phyloP scores from a whole-genome alignment of 768 basidiomycete genomes.

The Kwoniella pini region DNA sequence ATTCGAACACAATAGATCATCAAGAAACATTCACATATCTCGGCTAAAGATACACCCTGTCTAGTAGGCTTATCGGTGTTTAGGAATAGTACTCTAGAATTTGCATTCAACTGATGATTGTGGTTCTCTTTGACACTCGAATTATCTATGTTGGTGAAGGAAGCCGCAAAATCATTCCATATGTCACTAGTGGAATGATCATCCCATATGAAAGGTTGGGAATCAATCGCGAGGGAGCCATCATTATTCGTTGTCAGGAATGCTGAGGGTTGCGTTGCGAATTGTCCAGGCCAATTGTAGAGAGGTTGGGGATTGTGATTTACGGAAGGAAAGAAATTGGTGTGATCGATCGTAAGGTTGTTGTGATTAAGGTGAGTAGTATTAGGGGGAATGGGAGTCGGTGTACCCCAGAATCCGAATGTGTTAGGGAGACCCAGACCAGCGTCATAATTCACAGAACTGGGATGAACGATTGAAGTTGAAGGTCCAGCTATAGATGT shows the following conservation, averaged over 20 bases:
- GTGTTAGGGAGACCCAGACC: not conserved
- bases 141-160: not conserved
- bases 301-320: not conserved
- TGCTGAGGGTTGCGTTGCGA: conserved; percentile 6
- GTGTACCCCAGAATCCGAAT: not conserved
- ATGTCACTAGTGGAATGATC: conserved; percentile 4
- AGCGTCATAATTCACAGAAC: not conserved
- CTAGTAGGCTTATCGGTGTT: conserved; percentile 20
- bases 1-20: not conserved
- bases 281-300: conserved; percentile 17
- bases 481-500: not conserved
- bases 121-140: not conserved
- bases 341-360: not conserved
- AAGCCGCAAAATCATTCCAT: conserved; percentile 10
- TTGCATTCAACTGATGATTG: conserved; percentile 11
- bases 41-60: conserved; percentile 29
- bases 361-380: not conserved
- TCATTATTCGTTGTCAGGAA: conserved; percentile 10
- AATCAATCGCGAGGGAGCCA: conserved; percentile 11
- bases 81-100: conserved; percentile 21
- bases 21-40: conserved; percentile 21
- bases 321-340: not conserved
- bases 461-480: not conserved
- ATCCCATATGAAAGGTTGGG: conserved; percentile 10
- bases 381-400: not conserved